Conservation (phyloP, 352 stramenopile genomes). For the Globisporangium canariense region DNA sequence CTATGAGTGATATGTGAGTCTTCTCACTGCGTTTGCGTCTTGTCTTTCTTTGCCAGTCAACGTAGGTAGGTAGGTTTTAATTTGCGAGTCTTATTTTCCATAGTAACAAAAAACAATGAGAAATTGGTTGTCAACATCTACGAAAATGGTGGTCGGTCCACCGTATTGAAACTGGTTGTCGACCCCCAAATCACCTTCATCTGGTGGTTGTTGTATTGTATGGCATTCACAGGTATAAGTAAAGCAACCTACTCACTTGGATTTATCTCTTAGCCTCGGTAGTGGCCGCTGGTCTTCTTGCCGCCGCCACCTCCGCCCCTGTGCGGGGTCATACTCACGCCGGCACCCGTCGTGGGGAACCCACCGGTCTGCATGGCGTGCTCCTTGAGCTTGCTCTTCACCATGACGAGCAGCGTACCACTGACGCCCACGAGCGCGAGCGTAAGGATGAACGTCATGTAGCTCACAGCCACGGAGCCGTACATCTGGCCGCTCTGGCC, state of each 20-base stretch:
- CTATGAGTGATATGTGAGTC: too few relatives aligned
- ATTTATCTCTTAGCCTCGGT: neutral
- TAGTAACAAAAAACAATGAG: too few relatives aligned
- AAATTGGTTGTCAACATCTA: too few relatives aligned
- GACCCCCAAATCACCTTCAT: too few relatives aligned
- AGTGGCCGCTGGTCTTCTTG: conserved; percentile 9
- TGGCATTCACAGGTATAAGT: too few relatives aligned
- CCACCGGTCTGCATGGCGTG: conserved; percentile 13
- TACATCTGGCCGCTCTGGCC: conserved; percentile 74
- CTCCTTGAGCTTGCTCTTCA: conserved; percentile 56
- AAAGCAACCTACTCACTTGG: too few relatives aligned
- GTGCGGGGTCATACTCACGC: conserved; percentile 4
- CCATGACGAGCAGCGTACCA: conserved; percentile 67
- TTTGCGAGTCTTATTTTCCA: too few relatives aligned
- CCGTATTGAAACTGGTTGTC: too few relatives aligned
- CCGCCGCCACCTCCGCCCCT: neutral
- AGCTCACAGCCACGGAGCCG: conserved; percentile 66
- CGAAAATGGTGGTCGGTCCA: too few relatives aligned
- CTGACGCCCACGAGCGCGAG: conserved; percentile 67
- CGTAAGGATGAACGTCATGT: conserved; percentile 77
- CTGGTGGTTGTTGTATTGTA: too few relatives aligned
- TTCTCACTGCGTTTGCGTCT: neutral
- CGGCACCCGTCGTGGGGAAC: neutral
- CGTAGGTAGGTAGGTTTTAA: too few relatives aligned
- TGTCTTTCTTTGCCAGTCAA: too few relatives aligned